Evolutionary conservation across 306 rosid genomes (phyloP).

Genomic region (Luffa aegyptiaca): DNA sequence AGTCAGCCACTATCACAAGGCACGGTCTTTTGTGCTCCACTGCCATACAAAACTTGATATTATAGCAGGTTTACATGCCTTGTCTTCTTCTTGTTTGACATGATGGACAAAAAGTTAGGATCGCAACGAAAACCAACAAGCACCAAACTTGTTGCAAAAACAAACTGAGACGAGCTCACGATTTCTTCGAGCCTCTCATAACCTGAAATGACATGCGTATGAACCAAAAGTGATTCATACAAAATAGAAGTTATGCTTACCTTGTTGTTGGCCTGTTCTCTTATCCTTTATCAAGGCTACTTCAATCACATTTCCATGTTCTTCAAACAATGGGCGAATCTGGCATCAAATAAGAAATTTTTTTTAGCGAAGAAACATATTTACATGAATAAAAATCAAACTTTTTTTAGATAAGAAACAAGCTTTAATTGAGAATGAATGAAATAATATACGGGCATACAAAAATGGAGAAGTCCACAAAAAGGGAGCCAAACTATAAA

Average conservation of each 20-base stretch:
- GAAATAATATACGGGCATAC: too few species aligned
- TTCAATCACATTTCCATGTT: constrained; percentile 87
- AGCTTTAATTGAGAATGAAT: too few species aligned
- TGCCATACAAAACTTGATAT: constrained; percentile 53
- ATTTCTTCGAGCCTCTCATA: constrained; percentile 67
- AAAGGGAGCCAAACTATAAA: too few species aligned
- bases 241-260: constrained; percentile 36
- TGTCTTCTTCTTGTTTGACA: constrained; percentile 52
- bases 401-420: too few species aligned
- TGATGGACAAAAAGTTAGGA: constrained; percentile 41
- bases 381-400: not conserved
- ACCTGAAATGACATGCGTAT: constrained; percentile 67
- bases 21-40: constrained; percentile 68
- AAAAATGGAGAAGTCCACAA: too few species aligned
- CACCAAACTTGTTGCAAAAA: constrained; percentile 66
- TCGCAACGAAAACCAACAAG: constrained; percentile 76
- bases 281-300: constrained; percentile 86
- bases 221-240: constrained; percentile 32
- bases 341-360: not conserved
- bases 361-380: not conserved
- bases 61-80: constrained; percentile 43
- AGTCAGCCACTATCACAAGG: constrained; percentile 51
- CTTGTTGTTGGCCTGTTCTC: constrained; percentile 95
- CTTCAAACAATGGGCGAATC: constrained; percentile 92
- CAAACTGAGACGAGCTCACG: constrained; percentile 76